A percentile compares a stretch with the other conserved stretches of the same genome.
Conservation (phyloP, 345 rosid genomes). For the Lepidium didymum region DNA sequence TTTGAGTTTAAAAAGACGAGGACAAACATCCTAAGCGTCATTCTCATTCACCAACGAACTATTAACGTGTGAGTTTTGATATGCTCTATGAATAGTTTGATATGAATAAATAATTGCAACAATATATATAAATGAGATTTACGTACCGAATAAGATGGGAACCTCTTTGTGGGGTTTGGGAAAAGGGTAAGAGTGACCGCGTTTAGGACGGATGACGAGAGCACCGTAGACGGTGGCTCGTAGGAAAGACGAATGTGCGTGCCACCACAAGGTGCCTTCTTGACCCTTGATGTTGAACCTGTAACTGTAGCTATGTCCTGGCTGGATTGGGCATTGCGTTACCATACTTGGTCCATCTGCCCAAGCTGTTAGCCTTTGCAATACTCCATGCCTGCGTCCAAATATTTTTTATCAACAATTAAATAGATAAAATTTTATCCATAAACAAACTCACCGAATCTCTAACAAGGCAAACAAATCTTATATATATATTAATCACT, state of each 20-base stretch:
- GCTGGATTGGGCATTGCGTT: constrained; percentile 76
- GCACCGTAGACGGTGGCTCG: constrained; percentile 93
- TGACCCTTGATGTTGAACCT: constrained; percentile 52
- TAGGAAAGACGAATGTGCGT: constrained; percentile 60
- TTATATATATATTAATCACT: too few relatives aligned
- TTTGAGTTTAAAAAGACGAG: neutral
- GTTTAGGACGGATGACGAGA: constrained; percentile 59
- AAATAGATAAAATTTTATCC: too few relatives aligned
- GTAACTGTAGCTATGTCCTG: constrained; percentile 58
- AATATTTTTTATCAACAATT: too few relatives aligned
- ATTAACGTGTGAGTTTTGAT: neutral
- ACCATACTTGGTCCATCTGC: constrained; percentile 79
- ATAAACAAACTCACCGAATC: too few relatives aligned
- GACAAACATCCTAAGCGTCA: neutral
- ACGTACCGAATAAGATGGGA: constrained; percentile 63
- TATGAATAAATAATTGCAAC: neutral
- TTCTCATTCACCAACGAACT: constrained; percentile 7
- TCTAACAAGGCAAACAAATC: too few relatives aligned
- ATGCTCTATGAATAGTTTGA: neutral
- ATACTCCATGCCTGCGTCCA: constrained; percentile 67
- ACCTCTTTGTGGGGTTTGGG: constrained; percentile 68
- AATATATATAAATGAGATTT: neutral
- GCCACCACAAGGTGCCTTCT: constrained; percentile 98
- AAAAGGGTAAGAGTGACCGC: constrained; percentile 62
- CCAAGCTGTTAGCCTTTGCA: constrained; percentile 62